These are phyloP conservation scores for Colletotrichum aenigma DNA, from an alignment of 2,329 filamentous ascomycete species.

Conservation along the genomic window DNA sequence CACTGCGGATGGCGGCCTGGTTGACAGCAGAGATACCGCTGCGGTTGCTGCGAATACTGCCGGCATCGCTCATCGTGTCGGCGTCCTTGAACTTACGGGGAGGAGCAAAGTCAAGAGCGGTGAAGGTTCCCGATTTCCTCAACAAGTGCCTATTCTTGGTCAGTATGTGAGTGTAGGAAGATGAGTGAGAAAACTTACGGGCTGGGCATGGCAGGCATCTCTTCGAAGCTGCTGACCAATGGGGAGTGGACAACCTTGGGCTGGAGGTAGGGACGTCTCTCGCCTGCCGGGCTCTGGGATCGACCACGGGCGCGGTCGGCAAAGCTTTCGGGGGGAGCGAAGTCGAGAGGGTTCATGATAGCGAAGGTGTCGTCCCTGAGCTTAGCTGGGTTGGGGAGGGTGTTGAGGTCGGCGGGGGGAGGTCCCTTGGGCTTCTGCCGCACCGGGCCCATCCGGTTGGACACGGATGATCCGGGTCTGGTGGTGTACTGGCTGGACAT, in stretches of 20 bases:
- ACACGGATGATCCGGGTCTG: slow-evolving; percentile 70
- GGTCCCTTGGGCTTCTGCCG: slow-evolving; percentile 54
- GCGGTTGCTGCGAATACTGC: slow-evolving; percentile 70
- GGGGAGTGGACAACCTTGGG: slow-evolving; percentile 78
- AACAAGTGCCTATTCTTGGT: slow-evolving; percentile 63
- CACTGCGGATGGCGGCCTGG: slow-evolving; percentile 74
- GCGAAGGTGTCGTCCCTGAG: slow-evolving; percentile 82
- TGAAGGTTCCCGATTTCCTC: slow-evolving; percentile 80
- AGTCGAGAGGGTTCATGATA: slow-evolving; percentile 73
- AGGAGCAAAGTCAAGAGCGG: slow-evolving; percentile 79
- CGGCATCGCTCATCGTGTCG: slow-evolving; percentile 67
- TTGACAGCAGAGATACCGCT: slow-evolving; percentile 78
- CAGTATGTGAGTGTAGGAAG: not conserved
- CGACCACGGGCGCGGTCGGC: slow-evolving; percentile 73
- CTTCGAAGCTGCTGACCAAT: slow-evolving; percentile 83
- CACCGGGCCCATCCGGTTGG: slow-evolving; percentile 42
- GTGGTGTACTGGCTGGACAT: slow-evolving; percentile 45
- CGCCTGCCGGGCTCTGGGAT: slow-evolving; percentile 67
- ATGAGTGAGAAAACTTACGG: slow-evolving; percentile 64
- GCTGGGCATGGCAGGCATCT: slow-evolving; percentile 84
- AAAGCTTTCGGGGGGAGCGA: slow-evolving; percentile 77
- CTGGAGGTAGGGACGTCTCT: slow-evolving; percentile 71
- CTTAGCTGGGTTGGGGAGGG: slow-evolving; percentile 84
- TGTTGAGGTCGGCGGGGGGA: slow-evolving; percentile 74
- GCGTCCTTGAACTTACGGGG: slow-evolving; percentile 73